Percentiles rank a stretch among this genome's conserved stretches.
Conservation (phyloP, 2,329 filamentous ascomycete species). For the Tolypocladium endophyticum region DNA sequence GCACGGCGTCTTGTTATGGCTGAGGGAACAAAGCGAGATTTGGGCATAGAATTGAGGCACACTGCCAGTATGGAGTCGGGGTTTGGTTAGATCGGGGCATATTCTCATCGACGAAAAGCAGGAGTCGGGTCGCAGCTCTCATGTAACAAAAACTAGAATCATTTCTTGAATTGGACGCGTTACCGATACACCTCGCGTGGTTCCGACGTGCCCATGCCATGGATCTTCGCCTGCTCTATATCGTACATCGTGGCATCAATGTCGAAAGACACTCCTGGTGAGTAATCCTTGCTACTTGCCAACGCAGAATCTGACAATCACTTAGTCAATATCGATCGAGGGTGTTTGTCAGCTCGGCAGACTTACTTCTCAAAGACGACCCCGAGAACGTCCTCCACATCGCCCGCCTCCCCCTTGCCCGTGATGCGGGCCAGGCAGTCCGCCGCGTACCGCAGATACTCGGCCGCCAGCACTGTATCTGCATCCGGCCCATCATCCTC, state of each 20-base stretch:
- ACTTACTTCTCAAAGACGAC: constrained; percentile 96
- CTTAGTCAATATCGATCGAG: neutral
- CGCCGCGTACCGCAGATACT: constrained; percentile 74
- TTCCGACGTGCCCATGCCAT: neutral
- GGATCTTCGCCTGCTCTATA: neutral
- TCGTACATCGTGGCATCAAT: neutral
- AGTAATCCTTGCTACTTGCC: constrained; percentile 23
- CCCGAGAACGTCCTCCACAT: constrained; percentile 90
- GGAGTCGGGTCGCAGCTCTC: neutral
- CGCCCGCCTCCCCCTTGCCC: constrained; percentile 71
- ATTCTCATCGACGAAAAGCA: neutral
- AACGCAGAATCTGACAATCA: constrained; percentile 30
- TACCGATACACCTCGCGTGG: neutral
- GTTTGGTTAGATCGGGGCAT: neutral
- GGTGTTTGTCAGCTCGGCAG: neutral
- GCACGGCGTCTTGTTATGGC: neutral
- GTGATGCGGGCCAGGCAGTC: constrained; percentile 78
- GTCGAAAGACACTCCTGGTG: neutral
- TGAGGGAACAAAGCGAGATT: neutral
- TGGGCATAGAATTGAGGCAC: neutral
- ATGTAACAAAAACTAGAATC: neutral
- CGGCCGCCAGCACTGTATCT: constrained; percentile 84
- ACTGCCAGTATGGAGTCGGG: neutral
- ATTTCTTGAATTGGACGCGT: neutral
- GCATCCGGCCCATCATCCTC: constrained; percentile 36